These are phyloP conservation scores for Brassica napus DNA, from an alignment of 345 rosid species.

Conservation along the genomic window DNA sequence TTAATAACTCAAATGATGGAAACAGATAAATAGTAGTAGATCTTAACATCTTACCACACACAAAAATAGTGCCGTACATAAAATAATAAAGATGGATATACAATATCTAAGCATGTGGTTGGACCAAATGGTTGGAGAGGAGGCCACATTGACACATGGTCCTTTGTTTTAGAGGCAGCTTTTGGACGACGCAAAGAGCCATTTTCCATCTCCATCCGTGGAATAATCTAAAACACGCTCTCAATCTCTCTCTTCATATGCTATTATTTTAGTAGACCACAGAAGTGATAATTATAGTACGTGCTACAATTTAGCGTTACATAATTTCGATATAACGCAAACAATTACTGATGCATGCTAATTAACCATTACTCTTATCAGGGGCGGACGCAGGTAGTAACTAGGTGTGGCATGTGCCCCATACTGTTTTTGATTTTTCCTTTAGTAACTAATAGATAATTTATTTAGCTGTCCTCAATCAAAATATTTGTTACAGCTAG, in stretches of 20 bases:
- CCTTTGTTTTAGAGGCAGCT: constrained; percentile 48
- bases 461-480: too few relatives aligned
- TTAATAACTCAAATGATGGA: background rate
- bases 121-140: constrained; percentile 35
- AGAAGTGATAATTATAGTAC: background rate
- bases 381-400: too few relatives aligned
- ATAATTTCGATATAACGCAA: background rate
- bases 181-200: constrained; percentile 58
- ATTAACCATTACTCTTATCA: too few relatives aligned
- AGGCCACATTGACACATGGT: constrained; percentile 15
- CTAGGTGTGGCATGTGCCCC: too few relatives aligned
- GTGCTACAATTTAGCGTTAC: background rate
- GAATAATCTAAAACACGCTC: too few relatives aligned
- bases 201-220: constrained; percentile 28
- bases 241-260: background rate
- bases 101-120: constrained; percentile 38
- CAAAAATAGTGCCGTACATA: constrained; percentile 14
- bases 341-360: background rate
- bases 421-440: too few relatives aligned
- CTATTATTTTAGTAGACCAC: background rate
- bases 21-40: too few relatives aligned
- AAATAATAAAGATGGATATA: constrained; percentile 19
- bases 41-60: background rate
- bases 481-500: too few relatives aligned
- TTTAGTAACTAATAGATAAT: too few relatives aligned